A percentile compares a stretch with the other conserved stretches of the same genome.
These are phyloP conservation scores for Camellia lanceoleosa DNA, from an alignment of 148 eudicot genomes.

Conservation along the genomic window DNA sequence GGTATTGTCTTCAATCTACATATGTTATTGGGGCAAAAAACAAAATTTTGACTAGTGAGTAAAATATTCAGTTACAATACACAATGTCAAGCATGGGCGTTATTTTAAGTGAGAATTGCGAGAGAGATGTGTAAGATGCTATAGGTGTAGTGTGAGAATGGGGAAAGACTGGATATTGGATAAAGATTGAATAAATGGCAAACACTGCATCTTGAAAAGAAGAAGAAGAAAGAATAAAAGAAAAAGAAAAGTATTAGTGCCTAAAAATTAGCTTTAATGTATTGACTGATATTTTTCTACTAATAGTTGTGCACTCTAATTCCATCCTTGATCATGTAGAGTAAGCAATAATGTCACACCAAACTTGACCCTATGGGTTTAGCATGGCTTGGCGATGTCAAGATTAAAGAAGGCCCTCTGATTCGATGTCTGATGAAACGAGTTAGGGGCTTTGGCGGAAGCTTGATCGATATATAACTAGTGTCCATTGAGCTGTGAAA, in stretches of 20 bases:
- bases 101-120: background rate
- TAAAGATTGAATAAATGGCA: background rate
- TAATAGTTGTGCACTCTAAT: too few relatives aligned
- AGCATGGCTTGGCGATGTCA: too few relatives aligned
- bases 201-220: background rate
- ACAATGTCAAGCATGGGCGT: background rate
- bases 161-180: background rate
- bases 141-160: too few relatives aligned
- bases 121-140: background rate
- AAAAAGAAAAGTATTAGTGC: background rate
- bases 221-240: background rate
- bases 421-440: too few relatives aligned
- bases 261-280: background rate
- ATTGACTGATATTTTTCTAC: background rate
- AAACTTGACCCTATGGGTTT: too few relatives aligned
- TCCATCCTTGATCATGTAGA: background rate
- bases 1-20: too few relatives aligned
- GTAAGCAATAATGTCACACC: too few relatives aligned
- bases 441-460: too few relatives aligned
- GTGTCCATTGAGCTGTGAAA: too few relatives aligned
- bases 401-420: too few relatives aligned
- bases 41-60: background rate
- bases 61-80: background rate
- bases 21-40: background rate
- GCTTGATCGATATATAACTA: too few relatives aligned